These are phyloP conservation scores for Aureobasidium leucospermi DNA, from an alignment of 2,329 filamentous ascomycete genomes.

Conservation along the genomic window DNA sequence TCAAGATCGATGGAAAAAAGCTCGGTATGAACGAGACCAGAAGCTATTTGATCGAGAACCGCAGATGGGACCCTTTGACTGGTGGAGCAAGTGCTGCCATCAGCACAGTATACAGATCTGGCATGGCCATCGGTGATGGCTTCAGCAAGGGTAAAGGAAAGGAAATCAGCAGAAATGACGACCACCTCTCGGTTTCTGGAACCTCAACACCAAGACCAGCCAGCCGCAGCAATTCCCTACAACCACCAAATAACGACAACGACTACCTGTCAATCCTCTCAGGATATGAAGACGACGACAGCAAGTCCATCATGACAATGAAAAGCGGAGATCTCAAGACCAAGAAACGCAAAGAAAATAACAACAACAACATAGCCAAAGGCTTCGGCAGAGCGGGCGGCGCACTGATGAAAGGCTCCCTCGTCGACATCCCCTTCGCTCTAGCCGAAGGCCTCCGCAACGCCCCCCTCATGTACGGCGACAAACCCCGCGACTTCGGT, in stretches of 20 bases:
- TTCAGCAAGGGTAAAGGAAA: neutral
- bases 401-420: neutral
- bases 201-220: neutral
- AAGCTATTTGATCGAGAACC: neutral
- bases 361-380: neutral
- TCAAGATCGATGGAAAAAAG: slow-evolving; percentile 3
- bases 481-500: slow-evolving; percentile 46
- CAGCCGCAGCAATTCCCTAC: neutral
- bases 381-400: neutral
- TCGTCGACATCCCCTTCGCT: neutral
- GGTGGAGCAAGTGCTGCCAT: neutral
- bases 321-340: neutral
- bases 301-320: neutral
- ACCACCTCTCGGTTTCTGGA: neutral
- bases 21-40: neutral
- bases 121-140: neutral
- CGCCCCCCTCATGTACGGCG: slow-evolving; percentile 60
- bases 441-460: slow-evolving; percentile 64
- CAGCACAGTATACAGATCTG: neutral
- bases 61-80: neutral
- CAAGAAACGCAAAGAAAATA: neutral
- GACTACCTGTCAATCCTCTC: neutral
- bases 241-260: neutral
- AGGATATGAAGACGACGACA: slow-evolving; percentile 15
- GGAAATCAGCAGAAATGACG: neutral